Evolutionary conservation across 768 basidiomycete species (phyloP), one percentile per base, ranked within the genome.

Genomic region (Suillus sp.): DNA sequence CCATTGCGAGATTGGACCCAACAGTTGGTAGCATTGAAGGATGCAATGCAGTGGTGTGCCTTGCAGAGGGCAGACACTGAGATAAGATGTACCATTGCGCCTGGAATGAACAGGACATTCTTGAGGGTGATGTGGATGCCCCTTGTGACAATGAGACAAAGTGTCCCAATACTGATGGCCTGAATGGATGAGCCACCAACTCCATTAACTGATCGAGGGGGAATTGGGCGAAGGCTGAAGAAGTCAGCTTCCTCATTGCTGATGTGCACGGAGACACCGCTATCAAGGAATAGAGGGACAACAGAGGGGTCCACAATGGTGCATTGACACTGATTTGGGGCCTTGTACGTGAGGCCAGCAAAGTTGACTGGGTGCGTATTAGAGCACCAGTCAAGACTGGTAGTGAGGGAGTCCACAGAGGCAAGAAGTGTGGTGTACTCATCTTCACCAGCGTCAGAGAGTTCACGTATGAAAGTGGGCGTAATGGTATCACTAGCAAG

Each of bases 161-260:
- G 71, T 1, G 65, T 64, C 0, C 77, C 75, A 7, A 74, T 67
- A 0, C 72, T 74, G 7, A 66, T 45, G 4, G 75, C 72, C 0
- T 58, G 51, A 20, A 77, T 70, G 10, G 59, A 62, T 0, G 72
- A 71, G 3, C 73, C 70, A 10, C 74, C 71, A 4, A 77, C 63
- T 3, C 78, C 75, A n/a, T 68, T 69, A 2, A 78, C 66, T 1
- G 60, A 37, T 4, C 70, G 53, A 22, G 72, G 61, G 0, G 65
- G 5, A 18, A 76, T 74, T 4, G 74, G 64, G 0, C 4, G 42
- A 1, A 77, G 68, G 0, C 42, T 47, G 13, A 59, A 22, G 66
- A 78, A 77, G 60, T 78, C 72, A 8, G 64, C 38, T 0, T 47
- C 56, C 8, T 69, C 60, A 6, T 65, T 71, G 3, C 72, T 71